phyloP scores from a whole-genome alignment of 169 alveolate genomes.

The Cryptosporidium muris region DNA sequence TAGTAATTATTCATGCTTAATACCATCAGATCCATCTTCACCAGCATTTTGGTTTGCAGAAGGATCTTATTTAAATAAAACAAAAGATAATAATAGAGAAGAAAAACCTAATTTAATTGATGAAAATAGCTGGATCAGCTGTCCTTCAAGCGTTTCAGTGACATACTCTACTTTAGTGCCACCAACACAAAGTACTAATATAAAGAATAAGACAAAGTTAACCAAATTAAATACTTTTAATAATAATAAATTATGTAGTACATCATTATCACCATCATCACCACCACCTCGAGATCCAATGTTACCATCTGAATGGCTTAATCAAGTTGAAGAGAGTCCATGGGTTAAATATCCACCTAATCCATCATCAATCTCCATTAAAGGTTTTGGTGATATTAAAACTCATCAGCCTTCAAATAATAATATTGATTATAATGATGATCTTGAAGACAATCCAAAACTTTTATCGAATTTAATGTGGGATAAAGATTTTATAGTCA shows the following conservation, averaged over 20 bases:
- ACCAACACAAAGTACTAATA: conserved; percentile 37
- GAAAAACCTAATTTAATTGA: conserved; percentile 47
- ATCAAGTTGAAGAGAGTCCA: background rate
- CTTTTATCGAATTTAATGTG: conserved; percentile 19
- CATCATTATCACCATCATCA: background rate
- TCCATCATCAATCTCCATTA: background rate
- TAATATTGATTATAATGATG: conserved; percentile 4
- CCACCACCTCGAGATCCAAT: conserved; percentile 23
- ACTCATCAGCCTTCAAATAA: background rate
- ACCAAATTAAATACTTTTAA: background rate
- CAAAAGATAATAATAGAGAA: conserved; percentile 27
- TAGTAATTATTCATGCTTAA: conserved; percentile 44
- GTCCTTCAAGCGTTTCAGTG: conserved; percentile 70
- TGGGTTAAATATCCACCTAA: conserved; percentile 61
- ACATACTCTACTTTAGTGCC: conserved; percentile 60
- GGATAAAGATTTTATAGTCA: conserved; percentile 49
- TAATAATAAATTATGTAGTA: background rate
- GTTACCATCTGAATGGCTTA: conserved; percentile 11
- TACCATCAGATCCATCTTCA: conserved; percentile 58
- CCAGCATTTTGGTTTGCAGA: conserved; percentile 73
- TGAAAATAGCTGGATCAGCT: conserved; percentile 63
- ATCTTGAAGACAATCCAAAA: conserved; percentile 12
- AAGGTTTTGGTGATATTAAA: conserved; percentile 11
- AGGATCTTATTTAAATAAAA: conserved; percentile 51
- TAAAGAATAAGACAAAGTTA: conserved; percentile 14